These are phyloP conservation scores for Beauveria medogensis DNA, from an alignment of 2,329 filamentous ascomycete genomes.

Conservation along the genomic window DNA sequence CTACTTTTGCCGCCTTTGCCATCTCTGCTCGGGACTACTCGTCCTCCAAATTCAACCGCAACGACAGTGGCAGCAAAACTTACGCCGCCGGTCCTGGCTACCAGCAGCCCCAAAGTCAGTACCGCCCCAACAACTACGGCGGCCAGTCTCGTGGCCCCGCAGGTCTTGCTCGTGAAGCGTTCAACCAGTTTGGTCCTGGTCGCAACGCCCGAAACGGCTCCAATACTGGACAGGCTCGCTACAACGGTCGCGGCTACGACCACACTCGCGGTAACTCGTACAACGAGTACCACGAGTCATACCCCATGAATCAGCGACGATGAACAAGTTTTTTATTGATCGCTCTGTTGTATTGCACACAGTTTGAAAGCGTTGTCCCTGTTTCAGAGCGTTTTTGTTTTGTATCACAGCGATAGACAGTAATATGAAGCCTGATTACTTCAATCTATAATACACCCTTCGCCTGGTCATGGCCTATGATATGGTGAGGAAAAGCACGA, in stretches of 20 bases:
- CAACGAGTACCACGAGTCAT: slow-evolving; percentile 5
- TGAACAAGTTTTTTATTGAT: background rate
- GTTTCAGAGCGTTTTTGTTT: background rate
- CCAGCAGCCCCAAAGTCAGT: slow-evolving; percentile 6
- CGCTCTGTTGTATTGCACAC: background rate
- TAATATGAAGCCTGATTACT: background rate
- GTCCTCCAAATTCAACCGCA: slow-evolving; percentile 1
- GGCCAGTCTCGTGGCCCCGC: background rate
- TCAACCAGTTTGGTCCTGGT: slow-evolving; percentile 1
- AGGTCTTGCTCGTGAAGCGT: slow-evolving; percentile 3
- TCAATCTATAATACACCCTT: no score
- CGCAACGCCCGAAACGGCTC: background rate
- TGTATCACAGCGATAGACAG: slow-evolving; percentile 4
- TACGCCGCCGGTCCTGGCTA: slow-evolving; percentile 6
- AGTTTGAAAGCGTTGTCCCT: background rate
- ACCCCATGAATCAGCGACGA: slow-evolving; percentile 9
- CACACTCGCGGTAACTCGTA: slow-evolving; percentile 7
- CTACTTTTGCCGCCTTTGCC: slow-evolving; percentile 2
- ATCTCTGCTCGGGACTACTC: slow-evolving; percentile 2
- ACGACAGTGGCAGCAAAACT: background rate
- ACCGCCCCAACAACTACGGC: background rate
- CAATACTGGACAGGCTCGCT: background rate
- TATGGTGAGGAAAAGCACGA: no score
- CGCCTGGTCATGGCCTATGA: no score
- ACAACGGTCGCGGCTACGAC: background rate